phyloP scores from a whole-genome alignment of 495 filamentous ascomycete species.

The Hyphodiscus hymeniophilus region DNA sequence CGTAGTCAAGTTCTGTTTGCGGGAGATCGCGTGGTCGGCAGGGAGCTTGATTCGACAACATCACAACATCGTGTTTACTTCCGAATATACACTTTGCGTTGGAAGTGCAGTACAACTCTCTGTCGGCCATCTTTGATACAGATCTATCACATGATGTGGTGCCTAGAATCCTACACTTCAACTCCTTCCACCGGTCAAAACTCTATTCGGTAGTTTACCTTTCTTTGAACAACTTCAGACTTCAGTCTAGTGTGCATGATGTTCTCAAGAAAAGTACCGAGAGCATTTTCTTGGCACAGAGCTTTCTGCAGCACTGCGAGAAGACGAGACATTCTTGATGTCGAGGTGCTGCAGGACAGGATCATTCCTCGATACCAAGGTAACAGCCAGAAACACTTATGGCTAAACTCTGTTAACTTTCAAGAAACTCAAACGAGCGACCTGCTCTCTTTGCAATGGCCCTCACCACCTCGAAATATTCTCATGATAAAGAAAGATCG shows the following conservation, averaged over 20 bases:
- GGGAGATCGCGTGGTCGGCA: slow-evolving; percentile 1
- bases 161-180: not conserved
- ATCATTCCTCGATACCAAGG: slow-evolving; percentile 23
- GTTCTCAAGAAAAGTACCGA: slow-evolving; percentile 8
- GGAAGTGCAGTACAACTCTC: not conserved
- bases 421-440: slow-evolving; percentile 21
- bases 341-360: slow-evolving; percentile 17
- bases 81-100: not conserved
- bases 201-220: not conserved
- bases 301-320: slow-evolving; percentile 14
- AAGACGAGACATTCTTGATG: slow-evolving; percentile 18
- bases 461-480: slow-evolving; percentile 79
- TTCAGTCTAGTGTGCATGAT: slow-evolving; percentile 5
- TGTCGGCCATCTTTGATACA: not conserved
- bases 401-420: slow-evolving; percentile 6
- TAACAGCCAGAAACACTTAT: not conserved
- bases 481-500: slow-evolving; percentile 82
- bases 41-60: slow-evolving; percentile 15
- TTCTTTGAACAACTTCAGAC: not conserved
- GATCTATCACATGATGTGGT: slow-evolving; percentile 1
- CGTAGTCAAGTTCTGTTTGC: not conserved
- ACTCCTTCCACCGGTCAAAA: not conserved
- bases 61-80: slow-evolving; percentile 5
- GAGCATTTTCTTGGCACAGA: slow-evolving; percentile 7
- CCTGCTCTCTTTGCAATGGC: slow-evolving; percentile 82